These are phyloP conservation scores for Fagus sylvatica DNA, from an alignment of 306 rosid genomes.

Conservation along the genomic window DNA sequence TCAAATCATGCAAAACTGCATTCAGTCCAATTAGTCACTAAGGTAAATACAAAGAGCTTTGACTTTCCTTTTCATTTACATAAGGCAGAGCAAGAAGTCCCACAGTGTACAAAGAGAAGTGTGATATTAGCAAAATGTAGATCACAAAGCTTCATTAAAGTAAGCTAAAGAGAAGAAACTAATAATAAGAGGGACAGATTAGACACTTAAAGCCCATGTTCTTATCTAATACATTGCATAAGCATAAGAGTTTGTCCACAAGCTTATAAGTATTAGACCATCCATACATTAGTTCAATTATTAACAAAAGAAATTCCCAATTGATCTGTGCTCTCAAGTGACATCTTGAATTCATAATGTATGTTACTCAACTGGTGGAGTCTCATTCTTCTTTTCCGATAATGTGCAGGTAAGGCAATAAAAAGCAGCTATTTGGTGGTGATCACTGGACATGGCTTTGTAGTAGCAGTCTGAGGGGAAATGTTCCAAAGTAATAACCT, in stretches of 20 bases:
- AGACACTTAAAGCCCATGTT: neutral
- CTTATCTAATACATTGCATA: neutral
- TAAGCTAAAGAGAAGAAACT: constrained; percentile 10
- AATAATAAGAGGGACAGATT: neutral
- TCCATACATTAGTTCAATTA: neutral
- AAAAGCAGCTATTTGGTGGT: constrained; percentile 24
- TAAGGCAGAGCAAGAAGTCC: neutral
- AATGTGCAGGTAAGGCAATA: constrained; percentile 34
- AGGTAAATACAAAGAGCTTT: constrained; percentile 33
- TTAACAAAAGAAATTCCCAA: constrained; percentile 1
- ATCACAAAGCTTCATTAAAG: constrained; percentile 6
- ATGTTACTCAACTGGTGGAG: neutral
- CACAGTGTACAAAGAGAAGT: neutral
- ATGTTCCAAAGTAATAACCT: neutral
- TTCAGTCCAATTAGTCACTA: constrained; percentile 23
- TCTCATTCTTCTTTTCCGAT: constrained; percentile 22
- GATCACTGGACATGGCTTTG: constrained; percentile 21
- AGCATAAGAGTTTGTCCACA: no score
- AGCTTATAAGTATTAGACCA: neutral
- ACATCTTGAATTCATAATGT: constrained; percentile 10
- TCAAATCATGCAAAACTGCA: constrained; percentile 22
- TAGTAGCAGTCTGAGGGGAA: constrained; percentile 13
- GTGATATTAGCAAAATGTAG: neutral
- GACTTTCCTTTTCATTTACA: neutral
- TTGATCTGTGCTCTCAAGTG: neutral